Conservation (phyloP, 2,329 filamentous ascomycete species). For the Trichoderma koningiopsis region DNA sequence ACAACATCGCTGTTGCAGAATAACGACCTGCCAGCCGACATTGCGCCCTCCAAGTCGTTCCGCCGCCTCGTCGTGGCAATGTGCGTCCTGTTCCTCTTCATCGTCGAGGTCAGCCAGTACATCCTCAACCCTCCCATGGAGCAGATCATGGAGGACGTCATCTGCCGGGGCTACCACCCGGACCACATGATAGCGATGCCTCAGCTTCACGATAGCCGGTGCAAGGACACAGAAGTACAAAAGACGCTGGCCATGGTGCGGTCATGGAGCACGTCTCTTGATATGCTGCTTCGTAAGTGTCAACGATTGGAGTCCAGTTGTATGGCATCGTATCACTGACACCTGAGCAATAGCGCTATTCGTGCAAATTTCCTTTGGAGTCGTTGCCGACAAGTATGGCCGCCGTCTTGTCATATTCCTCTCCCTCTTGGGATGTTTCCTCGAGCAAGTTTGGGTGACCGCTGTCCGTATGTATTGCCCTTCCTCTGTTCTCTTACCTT, state of each 20-base stretch:
- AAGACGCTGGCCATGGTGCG: constrained; percentile 53
- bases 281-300: constrained; percentile 48
- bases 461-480: constrained; percentile 36
- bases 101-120: constrained; percentile 47
- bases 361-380: constrained; percentile 49
- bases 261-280: constrained; percentile 49
- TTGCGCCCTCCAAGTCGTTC: constrained; percentile 33
- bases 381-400: constrained; percentile 51
- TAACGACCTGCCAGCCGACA: constrained; percentile 28
- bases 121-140: constrained; percentile 47
- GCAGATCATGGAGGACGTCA: constrained; percentile 55
- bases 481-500: constrained; percentile 24
- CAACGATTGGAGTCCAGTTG: neutral
- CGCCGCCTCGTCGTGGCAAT: constrained; percentile 37
- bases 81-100: constrained; percentile 44
- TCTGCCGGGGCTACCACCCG: constrained; percentile 54
- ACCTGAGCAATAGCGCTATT: constrained; percentile 39
- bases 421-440: constrained; percentile 37
- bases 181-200: constrained; percentile 38
- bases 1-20: constrained; percentile 30
- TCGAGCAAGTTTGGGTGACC: constrained; percentile 37
- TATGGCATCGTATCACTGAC: neutral
- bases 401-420: constrained; percentile 46
- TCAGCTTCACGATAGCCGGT: constrained; percentile 45
- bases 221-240: constrained; percentile 54